Evolutionary conservation across 2,329 filamentous ascomycete genomes (phyloP), one percentile per base, ranked within the genome.

Genomic region (Scedosporium boydii): DNA sequence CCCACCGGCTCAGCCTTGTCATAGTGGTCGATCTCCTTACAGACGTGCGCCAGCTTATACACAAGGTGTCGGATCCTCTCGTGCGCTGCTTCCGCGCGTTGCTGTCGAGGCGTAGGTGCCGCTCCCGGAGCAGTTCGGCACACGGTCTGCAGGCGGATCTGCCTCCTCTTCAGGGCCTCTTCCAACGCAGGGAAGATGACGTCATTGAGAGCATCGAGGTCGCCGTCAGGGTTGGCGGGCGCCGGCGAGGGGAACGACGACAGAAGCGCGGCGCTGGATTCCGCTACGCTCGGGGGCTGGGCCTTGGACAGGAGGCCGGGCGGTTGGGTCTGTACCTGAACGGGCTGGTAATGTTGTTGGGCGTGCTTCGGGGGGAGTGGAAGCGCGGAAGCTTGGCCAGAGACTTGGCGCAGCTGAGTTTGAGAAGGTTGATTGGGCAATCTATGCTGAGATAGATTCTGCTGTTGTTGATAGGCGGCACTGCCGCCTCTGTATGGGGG

Each of bases 101-200:
- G 87, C 64, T 88, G 84, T 68, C 86, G 84, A 29, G 83, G 82
- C 9, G 86, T 84, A 14, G 81, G 74, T 70, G 72, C 74, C 68
- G 71, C 73, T 10, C 65, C 71, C 41, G 76, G 70, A 4, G 46
- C 29, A 14, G 46, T 44, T 42, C 77, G 76, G 65, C 81, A 78
- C 55, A 78, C 69, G 63, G 82, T 80, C 69, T 84, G 84, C 61
- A 87, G 75, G 46, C 83, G 79, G 66, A 82, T 82, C 71, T 86
- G 83, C 61, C 95, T 88, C 60, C 95, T 84, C 72, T 92, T 91
- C 21, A 98, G 84, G 6, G 95, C 92, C 67, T 95, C 90, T 74
- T 96, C 92, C 1, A 99, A 82, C 1, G 95, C 93, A 0, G 95
- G 95, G 65, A 98, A 87, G 44, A 99, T 91, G 59, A 99, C 93